phyloP scores from a whole-genome alignment of 352 stramenopile genomes.

The Phytophthora pisi region DNA sequence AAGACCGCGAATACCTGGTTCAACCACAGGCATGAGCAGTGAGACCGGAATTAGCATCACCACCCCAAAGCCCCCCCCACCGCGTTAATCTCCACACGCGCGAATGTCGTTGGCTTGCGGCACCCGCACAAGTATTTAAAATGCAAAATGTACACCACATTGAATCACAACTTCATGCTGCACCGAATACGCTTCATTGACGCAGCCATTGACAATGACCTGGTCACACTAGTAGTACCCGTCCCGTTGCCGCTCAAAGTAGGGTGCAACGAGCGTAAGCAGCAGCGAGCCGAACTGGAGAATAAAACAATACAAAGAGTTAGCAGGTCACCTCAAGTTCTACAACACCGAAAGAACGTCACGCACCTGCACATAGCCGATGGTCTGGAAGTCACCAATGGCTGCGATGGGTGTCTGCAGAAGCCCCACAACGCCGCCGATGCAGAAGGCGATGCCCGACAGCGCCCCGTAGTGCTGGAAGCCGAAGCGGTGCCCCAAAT shows the following conservation, averaged over 20 bases:
- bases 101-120: no score
- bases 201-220: no score
- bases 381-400: slow-evolving; percentile 50
- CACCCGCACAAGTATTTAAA: no score
- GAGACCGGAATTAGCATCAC: no score
- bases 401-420: slow-evolving; percentile 68
- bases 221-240: slow-evolving; percentile 31
- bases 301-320: not conserved
- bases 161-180: no score
- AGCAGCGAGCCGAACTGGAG: slow-evolving; percentile 53
- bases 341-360: slow-evolving; percentile 4
- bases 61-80: no score
- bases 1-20: slow-evolving; percentile 22
- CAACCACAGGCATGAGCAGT: slow-evolving; percentile 6
- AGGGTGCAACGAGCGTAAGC: slow-evolving; percentile 51
- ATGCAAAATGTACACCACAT: no score
- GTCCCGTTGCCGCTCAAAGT: slow-evolving; percentile 52
- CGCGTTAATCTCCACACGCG: no score
- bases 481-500: slow-evolving; percentile 77
- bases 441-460: slow-evolving; percentile 74
- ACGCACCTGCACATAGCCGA: slow-evolving; percentile 59
- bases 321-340: not conserved
- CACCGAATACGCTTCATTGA: no score
- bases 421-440: slow-evolving; percentile 66
- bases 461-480: slow-evolving; percentile 88